phyloP scores from a whole-genome alignment of 176 grass and related monocot genomes.

The Rhynchospora breviuscula region DNA sequence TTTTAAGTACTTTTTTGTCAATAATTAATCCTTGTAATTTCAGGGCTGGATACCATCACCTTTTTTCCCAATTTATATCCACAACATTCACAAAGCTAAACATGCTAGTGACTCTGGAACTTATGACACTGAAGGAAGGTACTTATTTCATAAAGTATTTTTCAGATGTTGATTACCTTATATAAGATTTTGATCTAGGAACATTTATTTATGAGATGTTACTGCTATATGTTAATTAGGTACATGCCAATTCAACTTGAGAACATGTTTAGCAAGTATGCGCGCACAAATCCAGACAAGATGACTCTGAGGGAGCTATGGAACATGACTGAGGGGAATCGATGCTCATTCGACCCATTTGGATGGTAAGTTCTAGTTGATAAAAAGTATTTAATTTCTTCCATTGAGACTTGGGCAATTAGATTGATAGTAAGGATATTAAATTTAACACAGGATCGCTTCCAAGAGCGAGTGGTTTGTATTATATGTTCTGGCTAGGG shows the following conservation, averaged over 20 bases:
- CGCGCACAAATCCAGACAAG: slow-evolving; percentile 38
- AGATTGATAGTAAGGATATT: neutral
- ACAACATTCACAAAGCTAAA: slow-evolving; percentile 80
- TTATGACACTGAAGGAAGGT: slow-evolving; percentile 78
- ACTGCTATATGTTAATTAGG: slow-evolving; percentile 20
- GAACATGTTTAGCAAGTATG: slow-evolving; percentile 88
- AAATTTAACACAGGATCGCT: slow-evolving; percentile 35
- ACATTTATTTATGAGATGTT: neutral
- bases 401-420: neutral
- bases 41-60: slow-evolving; percentile 69
- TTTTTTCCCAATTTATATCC: slow-evolving; percentile 74
- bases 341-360: neutral
- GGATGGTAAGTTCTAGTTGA: neutral
- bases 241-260: slow-evolving; percentile 81
- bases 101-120: slow-evolving; percentile 71
- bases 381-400: neutral
- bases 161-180: neutral
- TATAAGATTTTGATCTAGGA: neutral
- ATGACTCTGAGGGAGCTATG: slow-evolving; percentile 18
- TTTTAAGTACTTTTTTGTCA: neutral
- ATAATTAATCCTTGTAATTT: neutral
- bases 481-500: slow-evolving; percentile 56
- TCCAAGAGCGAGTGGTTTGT: slow-evolving; percentile 66
- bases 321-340: slow-evolving; percentile 17
- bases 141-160: neutral